Evolutionary conservation across 768 basidiomycete genomes (phyloP), one percentile per base, ranked within the genome.

Genomic region (Lentinula lateritia): DNA sequence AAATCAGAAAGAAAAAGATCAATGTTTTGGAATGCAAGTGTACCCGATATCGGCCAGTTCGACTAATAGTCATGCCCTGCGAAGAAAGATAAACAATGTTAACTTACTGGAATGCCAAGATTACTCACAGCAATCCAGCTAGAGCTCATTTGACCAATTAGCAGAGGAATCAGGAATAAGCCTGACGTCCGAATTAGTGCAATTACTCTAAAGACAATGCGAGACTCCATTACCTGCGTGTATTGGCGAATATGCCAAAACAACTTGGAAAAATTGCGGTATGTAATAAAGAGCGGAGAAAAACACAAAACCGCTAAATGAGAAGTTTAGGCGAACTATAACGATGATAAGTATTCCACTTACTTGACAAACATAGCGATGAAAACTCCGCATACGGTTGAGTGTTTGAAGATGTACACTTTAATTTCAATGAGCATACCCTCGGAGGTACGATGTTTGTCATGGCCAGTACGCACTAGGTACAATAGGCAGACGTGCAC

Each of bases 181-280:
- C 84, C 85, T 2, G 80, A 80, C 3, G 23, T 41, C 32, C 41
- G 9, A 43, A 16, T 43, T 2, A 36, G 43, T 48, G 16, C n/a
- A 32, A 1, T 13, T 36, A 13, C 34, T 16, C 28, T 28, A 28
- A 16, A n/a, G 34, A 57, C 10, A 23, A 35, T 46, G 5, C 12
- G 16, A 4, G 32, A 0, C 32, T 43, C 42, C 3, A 42, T 13
- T 66, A 39, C 68, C 77, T 6, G 79, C 78, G 9, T 78, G 81
- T 46, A 90, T 83, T 0, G 90, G 85, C 7, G 83, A 80, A 63
- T 82, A 84, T 5, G 84, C 85, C n/a, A 86, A 72, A 3, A 83
- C 87, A 8, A 89, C 83, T 72, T 91, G 89, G 72, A 90, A 88
- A 69, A 83, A 90, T 64, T 88, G 85, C 1, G 91, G 89, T 0